Evolutionary conservation across 2,329 filamentous ascomycete genomes (phyloP).

Genomic region (Colletotrichum tamarilloi): DNA sequence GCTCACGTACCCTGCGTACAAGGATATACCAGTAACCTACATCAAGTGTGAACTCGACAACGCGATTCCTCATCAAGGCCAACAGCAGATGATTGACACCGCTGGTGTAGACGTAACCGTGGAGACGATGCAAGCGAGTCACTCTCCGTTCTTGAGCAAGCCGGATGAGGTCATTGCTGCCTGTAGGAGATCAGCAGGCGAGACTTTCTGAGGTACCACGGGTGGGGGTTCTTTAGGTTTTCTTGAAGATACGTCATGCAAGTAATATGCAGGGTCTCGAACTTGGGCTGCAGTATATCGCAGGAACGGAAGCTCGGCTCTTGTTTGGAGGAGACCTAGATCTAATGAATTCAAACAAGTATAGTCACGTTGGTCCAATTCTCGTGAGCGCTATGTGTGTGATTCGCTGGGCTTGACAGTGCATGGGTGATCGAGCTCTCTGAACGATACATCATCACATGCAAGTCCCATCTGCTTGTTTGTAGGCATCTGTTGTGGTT

Average conservation of each 20-base stretch:
- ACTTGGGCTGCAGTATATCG: background rate
- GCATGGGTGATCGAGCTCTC: background rate
- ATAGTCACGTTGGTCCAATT: background rate
- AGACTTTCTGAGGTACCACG: background rate
- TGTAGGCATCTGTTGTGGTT: background rate
- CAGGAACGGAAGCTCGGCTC: background rate
- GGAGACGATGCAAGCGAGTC: background rate
- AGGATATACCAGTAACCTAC: constrained; percentile 10
- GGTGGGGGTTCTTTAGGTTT: background rate
- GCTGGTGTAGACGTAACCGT: background rate
- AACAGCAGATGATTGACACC: constrained; percentile 12
- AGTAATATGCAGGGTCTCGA: background rate
- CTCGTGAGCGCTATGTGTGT: background rate
- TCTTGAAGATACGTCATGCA: background rate
- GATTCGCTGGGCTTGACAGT: background rate
- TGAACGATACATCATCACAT: too few relatives aligned
- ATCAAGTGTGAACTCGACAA: constrained; percentile 13
- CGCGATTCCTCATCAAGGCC: background rate
- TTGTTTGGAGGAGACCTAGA: background rate
- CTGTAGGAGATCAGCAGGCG: constrained; percentile 3
- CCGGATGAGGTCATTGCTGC: background rate
- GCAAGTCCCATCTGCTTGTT: too few relatives aligned
- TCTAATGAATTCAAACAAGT: background rate
- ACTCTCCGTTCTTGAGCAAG: constrained; percentile 14
- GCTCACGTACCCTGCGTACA: constrained; percentile 13